These are phyloP conservation scores for Parasarocladium wereldwijsianum DNA, from an alignment of 2,329 filamentous ascomycete genomes.

Conservation along the genomic window DNA sequence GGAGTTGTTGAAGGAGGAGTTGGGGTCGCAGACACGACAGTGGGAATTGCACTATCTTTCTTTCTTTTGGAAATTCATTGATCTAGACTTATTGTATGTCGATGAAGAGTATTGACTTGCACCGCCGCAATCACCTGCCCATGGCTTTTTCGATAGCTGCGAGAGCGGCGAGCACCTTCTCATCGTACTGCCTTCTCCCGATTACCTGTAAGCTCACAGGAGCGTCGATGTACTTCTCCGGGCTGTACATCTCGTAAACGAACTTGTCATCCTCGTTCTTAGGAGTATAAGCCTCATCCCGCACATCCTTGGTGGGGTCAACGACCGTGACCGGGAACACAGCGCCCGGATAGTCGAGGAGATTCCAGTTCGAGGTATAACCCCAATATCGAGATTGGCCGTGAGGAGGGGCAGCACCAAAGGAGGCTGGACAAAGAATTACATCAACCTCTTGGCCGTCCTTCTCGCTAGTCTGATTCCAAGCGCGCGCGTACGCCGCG, in stretches of 20 bases:
- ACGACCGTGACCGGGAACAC: constrained; percentile 39
- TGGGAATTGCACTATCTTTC: no score
- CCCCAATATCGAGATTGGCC: constrained; percentile 37
- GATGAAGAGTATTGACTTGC: no score
- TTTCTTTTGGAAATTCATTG: no score
- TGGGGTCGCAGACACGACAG: no score
- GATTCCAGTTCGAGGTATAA: constrained; percentile 54
- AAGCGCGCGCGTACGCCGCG: constrained; percentile 19
- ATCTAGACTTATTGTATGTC: no score
- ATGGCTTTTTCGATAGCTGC: constrained; percentile 6
- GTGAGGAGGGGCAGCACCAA: constrained; percentile 32
- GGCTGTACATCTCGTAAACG: constrained; percentile 14
- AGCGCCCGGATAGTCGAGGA: constrained; percentile 50
- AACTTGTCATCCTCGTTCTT: constrained; percentile 15
- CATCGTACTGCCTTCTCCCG: constrained; percentile 15
- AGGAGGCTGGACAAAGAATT: constrained; percentile 44
- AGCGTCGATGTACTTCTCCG: constrained; percentile 11
- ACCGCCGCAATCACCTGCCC: no score
- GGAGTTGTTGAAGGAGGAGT: no score
- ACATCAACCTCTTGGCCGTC: constrained; percentile 34
- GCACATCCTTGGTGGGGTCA: constrained; percentile 12
- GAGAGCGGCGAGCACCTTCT: constrained; percentile 9
- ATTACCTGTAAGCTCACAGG: constrained; percentile 15
- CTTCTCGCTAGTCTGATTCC: constrained; percentile 18
- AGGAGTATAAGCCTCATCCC: constrained; percentile 11